Base-by-base conservation (phyloP, 495 filamentous ascomycete genomes). In the Aspergillus ostianus region DNA sequence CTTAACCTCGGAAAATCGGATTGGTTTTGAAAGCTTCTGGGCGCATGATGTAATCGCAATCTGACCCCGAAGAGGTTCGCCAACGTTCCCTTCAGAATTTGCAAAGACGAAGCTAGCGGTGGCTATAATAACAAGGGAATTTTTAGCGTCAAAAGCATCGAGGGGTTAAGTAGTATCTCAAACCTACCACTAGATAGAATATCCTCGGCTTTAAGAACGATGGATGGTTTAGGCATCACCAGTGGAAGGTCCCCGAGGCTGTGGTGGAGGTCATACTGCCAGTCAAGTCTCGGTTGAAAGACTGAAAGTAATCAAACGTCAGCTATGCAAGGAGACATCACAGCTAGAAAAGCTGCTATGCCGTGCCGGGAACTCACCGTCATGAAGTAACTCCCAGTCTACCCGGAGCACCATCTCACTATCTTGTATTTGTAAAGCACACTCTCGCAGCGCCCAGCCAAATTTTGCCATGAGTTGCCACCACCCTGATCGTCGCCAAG, bases 401-500 rank as follows among this genome's bases (percentile, higher is more conserved):
- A 93, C 87, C 41, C 84, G 82, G 27, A 97, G 67, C 10, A 93
- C 73, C 15, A 85, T 81, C 46, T 87, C 86, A 13, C 78, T 78
- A 62, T 92, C 85, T 13, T 85, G 82, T 13, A 80, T 69, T 53
- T 81, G 80, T 0, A 80, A 65, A 4, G 93, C 93, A 61, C 88
- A 90, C 58, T 90, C 80, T 63, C 91, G 83, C 46, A 96, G 77
- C 10, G 81, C 78, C 88, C 88, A 90, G 55, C 85, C 80, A 53
- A 94, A 79, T 48, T 88, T 86, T 68, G 86, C 85, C 56, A 90
- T 85, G 10, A 92, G 78, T 46, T 81, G 72, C 80, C 87, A 89
- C 94, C 95, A 98, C 18, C 89, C 86, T 63, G 95, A 88, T 36
- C 71, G 74, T 48, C 94, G 84, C 81, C 89, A 96, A 10, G 81